These are phyloP conservation scores for Mortierella sp. DNA, from an alignment of 371 early-diverging fungal species.

Conservation along the genomic window DNA sequence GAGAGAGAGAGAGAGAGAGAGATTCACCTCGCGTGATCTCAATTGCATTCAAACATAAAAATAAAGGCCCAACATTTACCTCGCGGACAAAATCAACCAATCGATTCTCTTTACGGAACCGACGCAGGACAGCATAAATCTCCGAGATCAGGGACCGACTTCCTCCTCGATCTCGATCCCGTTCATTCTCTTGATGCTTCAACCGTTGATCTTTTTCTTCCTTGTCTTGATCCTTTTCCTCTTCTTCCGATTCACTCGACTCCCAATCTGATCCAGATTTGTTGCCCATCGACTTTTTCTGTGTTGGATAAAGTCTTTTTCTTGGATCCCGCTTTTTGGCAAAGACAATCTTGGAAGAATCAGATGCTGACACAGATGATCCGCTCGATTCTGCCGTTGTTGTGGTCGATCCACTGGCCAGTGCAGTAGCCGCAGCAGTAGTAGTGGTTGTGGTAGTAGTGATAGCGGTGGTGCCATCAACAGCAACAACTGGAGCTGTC, in stretches of 20 bases:
- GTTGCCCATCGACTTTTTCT: no score
- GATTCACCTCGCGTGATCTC: no score
- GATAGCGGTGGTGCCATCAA: not conserved
- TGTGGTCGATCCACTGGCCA: not conserved
- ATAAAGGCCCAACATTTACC: constrained; percentile 16
- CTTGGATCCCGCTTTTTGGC: no score
- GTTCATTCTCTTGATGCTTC: constrained; percentile 44
- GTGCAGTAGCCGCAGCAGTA: not conserved
- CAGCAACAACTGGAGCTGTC: not conserved
- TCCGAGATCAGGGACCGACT: constrained; percentile 34
- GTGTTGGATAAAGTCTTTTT: no score
- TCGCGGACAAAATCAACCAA: constrained; percentile 42
- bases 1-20: no score
- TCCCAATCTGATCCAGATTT: constrained; percentile 16
- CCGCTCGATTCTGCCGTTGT: no score
- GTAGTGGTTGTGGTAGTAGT: constrained; percentile 4
- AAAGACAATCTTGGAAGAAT: no score
- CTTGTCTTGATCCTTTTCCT: constrained; percentile 1
- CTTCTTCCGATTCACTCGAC: not conserved
- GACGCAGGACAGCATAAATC: constrained; percentile 44
- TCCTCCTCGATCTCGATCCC: constrained; percentile 47
- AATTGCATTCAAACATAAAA: no score
- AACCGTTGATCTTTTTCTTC: constrained; percentile 10
- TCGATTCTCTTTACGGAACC: constrained; percentile 37
- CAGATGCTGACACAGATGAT: not conserved